Evolutionary conservation across 1,139 yeast species (phyloP), one percentile per base, ranked within the genome.

Genomic region (Kodamaea plutei): DNA sequence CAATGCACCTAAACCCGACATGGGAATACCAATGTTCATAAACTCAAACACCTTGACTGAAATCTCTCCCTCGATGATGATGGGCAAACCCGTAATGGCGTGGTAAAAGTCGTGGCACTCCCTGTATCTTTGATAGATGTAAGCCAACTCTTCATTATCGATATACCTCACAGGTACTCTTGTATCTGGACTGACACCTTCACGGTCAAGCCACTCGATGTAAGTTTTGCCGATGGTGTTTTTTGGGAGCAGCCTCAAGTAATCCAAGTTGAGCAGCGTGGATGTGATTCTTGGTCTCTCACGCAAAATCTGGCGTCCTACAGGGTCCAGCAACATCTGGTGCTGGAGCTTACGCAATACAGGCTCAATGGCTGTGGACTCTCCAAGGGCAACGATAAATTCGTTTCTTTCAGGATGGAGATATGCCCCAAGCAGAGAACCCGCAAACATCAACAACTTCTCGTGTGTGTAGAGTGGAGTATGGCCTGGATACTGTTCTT

Each of bases 21-120:
- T 89, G 12, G 97, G 97, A 28, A 93, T 76, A 2, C 96, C 95
- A 38, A 91, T 74, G 54, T 91, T 91, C 55, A 91, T 83, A 51
- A 79, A 94, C 57, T 91, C 99, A 45, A 93, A 78, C 16, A 89
- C 84, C 57, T 91, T 91, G 15, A 91, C 84, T 1, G 96, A 87
- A 30, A 91, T 83, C 52, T 91, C 99, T 11, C 98, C 99, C 50
- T 91, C 98, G 44, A 93, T 77, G 24, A 84, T 81, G 25, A 89
- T 84, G 0, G 97, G 97, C 31, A 87, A 68, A 6, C 95, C 93
- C 0, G 95, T 83, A 23, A 91, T 69, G 2, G 97, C 87, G 54
- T 91, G 99, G 52, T 88, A 91, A 49, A 91, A 91, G 54, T 91
- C 99, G 48, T 91, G 99, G 52, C 96, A 89, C 52, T 91, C 97